Conservation (phyloP, 2,329 filamentous ascomycete genomes). For the Aureobasidium sp. region DNA sequence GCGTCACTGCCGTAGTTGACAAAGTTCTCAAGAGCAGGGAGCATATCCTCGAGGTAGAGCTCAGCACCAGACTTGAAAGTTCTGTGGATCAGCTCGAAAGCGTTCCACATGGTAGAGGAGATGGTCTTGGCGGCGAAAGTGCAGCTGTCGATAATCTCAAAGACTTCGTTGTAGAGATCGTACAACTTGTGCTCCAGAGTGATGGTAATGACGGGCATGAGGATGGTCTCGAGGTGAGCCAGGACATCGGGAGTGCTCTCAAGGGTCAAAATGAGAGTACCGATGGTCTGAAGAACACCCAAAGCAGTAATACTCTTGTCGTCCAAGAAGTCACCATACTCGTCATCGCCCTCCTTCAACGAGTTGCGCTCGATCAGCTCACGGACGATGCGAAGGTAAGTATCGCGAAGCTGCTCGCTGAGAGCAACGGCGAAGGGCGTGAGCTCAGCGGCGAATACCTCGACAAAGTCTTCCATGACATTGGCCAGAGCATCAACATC, state of each 20-base stretch:
- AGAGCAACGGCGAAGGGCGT: slow-evolving; percentile 95
- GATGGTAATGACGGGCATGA: slow-evolving; percentile 95
- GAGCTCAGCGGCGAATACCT: slow-evolving; percentile 94
- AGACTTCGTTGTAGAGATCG: slow-evolving; percentile 94
- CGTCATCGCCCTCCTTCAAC: slow-evolving; percentile 66
- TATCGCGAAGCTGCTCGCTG: slow-evolving; percentile 91
- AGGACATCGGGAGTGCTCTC: slow-evolving; percentile 97
- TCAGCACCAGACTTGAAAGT: slow-evolving; percentile 97
- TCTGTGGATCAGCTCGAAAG: slow-evolving; percentile 91
- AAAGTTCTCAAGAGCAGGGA: slow-evolving; percentile 95
- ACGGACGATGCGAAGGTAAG: slow-evolving; percentile 86
- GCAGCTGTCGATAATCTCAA: slow-evolving; percentile 98
- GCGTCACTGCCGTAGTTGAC: slow-evolving; percentile 83
- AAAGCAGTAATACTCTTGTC: slow-evolving; percentile 98
- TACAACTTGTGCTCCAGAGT: slow-evolving; percentile 98
- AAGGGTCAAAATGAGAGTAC: slow-evolving; percentile 89
- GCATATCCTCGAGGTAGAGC: slow-evolving; percentile 97
- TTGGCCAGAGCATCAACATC: slow-evolving; percentile 96
- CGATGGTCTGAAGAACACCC: slow-evolving; percentile 94
- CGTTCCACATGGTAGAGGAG: slow-evolving; percentile 95
- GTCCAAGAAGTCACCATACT: slow-evolving; percentile 85
- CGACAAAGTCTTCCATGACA: slow-evolving; percentile 99
- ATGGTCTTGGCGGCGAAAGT: slow-evolving; percentile 96
- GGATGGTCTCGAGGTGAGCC: slow-evolving; percentile 84
- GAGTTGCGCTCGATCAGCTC: slow-evolving; percentile 86